Evolutionary conservation across 2,329 filamentous ascomycete genomes (phyloP).

Genomic region (Penicillium sp.): DNA sequence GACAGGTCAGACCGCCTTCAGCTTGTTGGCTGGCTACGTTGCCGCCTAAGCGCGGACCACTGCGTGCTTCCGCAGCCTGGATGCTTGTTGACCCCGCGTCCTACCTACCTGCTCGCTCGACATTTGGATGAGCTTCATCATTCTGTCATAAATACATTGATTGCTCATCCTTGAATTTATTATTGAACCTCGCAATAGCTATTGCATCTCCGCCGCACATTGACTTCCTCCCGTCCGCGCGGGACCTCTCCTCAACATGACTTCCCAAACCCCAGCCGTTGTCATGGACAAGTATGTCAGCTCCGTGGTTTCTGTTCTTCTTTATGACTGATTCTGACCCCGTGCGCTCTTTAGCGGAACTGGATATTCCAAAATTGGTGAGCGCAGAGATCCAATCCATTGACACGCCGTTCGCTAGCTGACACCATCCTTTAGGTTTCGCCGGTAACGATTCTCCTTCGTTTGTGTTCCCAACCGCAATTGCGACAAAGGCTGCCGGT

Average conservation of each 20-base stretch:
- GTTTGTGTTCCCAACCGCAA: conserved; percentile 98
- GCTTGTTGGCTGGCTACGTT: neutral
- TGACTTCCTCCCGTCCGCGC: conserved; percentile 7
- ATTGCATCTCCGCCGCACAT: neutral
- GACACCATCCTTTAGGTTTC: conserved; percentile 63
- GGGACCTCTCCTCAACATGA: conserved; percentile 57
- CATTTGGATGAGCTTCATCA: neutral
- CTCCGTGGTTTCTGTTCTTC: conserved; percentile 17
- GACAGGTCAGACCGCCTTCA: conserved; percentile 7
- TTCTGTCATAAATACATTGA: neutral
- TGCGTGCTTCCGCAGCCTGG: conserved; percentile 7
- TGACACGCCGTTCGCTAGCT: conserved; percentile 25
- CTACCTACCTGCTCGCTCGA: too few relatives aligned
- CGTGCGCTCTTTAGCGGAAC: conserved; percentile 68
- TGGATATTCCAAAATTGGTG: conserved; percentile 98
- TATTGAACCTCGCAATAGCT: neutral
- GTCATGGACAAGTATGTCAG: conserved; percentile 99
- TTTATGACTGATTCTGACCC: conserved; percentile 34
- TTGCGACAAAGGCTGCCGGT: conserved; percentile 81
- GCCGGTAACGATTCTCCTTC: conserved; percentile 98
- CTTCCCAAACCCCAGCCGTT: conserved; percentile 99
- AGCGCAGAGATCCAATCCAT: conserved; percentile 26
- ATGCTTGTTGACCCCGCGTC: conserved; percentile 10
- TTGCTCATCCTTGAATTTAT: neutral
- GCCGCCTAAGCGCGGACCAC: conserved; percentile 7